Evolutionary conservation across 306 rosid genomes (phyloP).

Genomic region (Lupinus albus): DNA sequence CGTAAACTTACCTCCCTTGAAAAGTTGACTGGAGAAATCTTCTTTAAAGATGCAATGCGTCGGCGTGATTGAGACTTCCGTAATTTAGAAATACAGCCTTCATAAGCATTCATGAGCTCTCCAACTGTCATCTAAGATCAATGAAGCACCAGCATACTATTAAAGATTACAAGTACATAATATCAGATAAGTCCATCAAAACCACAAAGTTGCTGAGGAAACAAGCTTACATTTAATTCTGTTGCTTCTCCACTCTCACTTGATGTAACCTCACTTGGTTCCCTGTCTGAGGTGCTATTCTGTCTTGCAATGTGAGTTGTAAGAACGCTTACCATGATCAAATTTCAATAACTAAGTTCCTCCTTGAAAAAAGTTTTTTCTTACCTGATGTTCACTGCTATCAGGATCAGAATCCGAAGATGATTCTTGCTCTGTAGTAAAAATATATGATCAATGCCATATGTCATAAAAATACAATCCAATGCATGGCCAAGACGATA

Average conservation of each 20-base stretch:
- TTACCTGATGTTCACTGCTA: constrained; percentile 65
- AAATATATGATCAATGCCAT: constrained; percentile 41
- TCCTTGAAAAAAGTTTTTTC: constrained; percentile 37
- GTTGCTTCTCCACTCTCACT: constrained; percentile 55
- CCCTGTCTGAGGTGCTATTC: constrained; percentile 57
- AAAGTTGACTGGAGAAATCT: constrained; percentile 82
- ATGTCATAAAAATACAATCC: constrained; percentile 32
- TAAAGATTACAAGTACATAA: constrained; percentile 35
- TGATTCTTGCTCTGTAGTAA: constrained; percentile 60
- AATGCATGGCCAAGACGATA: constrained; percentile 23
- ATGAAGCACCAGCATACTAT: constrained; percentile 39
- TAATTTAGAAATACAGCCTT: constrained; percentile 73
- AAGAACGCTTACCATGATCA: constrained; percentile 40
- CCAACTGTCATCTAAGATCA: constrained; percentile 77
- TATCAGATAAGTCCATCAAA: constrained; percentile 26
- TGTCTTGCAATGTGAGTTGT: constrained; percentile 53
- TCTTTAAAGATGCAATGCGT: constrained; percentile 69
- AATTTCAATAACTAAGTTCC: constrained; percentile 39
- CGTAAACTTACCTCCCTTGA: constrained; percentile 67
- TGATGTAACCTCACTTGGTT: constrained; percentile 49
- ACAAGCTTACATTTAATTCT: constrained; percentile 60
- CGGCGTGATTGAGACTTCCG: constrained; percentile 66
- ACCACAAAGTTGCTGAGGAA: constrained; percentile 23
- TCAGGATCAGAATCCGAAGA: constrained; percentile 57
- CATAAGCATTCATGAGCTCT: constrained; percentile 79